Conservation (phyloP, 2,329 filamentous ascomycete genomes). For the Colletotrichum plurivorum region DNA sequence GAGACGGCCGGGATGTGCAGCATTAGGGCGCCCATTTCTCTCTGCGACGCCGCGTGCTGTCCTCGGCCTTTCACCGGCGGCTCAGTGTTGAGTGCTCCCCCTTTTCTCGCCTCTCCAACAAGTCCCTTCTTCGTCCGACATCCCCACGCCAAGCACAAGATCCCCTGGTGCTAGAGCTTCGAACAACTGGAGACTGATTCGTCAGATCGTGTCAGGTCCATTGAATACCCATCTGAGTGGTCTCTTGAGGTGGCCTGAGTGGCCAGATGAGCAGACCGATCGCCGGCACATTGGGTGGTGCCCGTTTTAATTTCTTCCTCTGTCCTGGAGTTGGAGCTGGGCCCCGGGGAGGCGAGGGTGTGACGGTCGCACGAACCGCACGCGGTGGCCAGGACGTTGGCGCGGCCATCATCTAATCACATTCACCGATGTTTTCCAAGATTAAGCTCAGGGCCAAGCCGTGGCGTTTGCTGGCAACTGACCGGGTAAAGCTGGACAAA, state of each 20-base stretch:
- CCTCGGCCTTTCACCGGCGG: slow-evolving; percentile 38
- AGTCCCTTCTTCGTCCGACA: slow-evolving; percentile 32
- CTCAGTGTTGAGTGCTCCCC: not conserved
- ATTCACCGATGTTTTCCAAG: not conserved
- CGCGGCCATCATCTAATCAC: slow-evolving; percentile 14
- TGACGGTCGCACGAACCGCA: not conserved
- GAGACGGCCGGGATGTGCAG: slow-evolving; percentile 28
- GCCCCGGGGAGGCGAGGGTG: not conserved
- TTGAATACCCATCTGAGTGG: slow-evolving; percentile 11
- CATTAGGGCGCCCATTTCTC: not conserved
- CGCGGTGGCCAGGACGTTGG: not conserved
- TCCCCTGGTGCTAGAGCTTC: slow-evolving; percentile 10
- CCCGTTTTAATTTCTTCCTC: slow-evolving; percentile 1
- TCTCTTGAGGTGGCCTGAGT: slow-evolving; percentile 2
- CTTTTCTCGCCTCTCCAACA: slow-evolving; percentile 24
- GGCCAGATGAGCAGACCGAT: slow-evolving; percentile 26
- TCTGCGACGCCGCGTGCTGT: slow-evolving; percentile 5
- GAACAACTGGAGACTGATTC: slow-evolving; percentile 9
- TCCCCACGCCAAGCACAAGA: slow-evolving; percentile 36
- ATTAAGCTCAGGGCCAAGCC: slow-evolving; percentile 36
- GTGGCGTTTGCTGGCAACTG: slow-evolving; percentile 8
- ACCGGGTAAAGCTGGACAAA: slow-evolving; percentile 30
- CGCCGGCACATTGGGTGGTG: not conserved
- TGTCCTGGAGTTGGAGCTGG: slow-evolving; percentile 8
- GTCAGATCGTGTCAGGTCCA: slow-evolving; percentile 23